A percentile compares a stretch with the other conserved stretches of the same genome.
Conservation (phyloP, 768 basidiomycete species). For the Inosperma sp. region DNA sequence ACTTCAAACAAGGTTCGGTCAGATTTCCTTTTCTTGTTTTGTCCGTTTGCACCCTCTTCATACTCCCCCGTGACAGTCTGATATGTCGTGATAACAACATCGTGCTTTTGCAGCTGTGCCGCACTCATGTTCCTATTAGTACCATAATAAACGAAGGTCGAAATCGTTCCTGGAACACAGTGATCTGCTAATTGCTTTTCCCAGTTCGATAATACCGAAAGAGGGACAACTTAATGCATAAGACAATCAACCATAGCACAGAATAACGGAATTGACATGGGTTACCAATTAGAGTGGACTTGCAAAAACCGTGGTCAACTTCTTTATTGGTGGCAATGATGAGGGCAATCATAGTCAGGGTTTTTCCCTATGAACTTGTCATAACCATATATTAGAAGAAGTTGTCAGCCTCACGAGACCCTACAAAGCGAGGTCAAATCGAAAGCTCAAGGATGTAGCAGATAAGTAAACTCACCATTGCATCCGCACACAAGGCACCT, state of each 20-base stretch:
- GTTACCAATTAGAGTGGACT: slow-evolving; percentile 76
- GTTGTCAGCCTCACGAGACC: slow-evolving; percentile 36
- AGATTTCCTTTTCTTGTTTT: slow-evolving; percentile 61
- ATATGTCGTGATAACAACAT: slow-evolving; percentile 83
- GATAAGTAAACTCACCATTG: slow-evolving; percentile 54
- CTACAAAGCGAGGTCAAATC: slow-evolving; percentile 21
- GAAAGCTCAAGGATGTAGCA: background rate
- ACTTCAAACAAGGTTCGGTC: slow-evolving; percentile 59
- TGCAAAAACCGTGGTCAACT: slow-evolving; percentile 48
- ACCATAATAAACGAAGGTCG: slow-evolving; percentile 68
- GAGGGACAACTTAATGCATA: slow-evolving; percentile 57
- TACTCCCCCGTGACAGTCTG: slow-evolving; percentile 63
- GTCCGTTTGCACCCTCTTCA: slow-evolving; percentile 27
- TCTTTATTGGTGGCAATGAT: slow-evolving; percentile 75
- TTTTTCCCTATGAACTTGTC: slow-evolving; percentile 65
- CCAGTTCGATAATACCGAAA: slow-evolving; percentile 86
- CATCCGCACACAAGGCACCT: slow-evolving; percentile 87
- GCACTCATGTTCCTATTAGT: slow-evolving; percentile 54
- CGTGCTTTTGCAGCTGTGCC: slow-evolving; percentile 58
- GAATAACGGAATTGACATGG: background rate
- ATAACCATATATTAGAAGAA: background rate
- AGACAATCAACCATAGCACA: background rate
- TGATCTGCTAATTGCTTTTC: slow-evolving; percentile 81
- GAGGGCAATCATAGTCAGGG: slow-evolving; percentile 81
- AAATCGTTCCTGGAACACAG: slow-evolving; percentile 48